A percentile compares a stretch with the other conserved stretches of the same genome.
These are phyloP conservation scores for Spathaspora sp. DNA, from an alignment of 1,139 yeast genomes.

Conservation along the genomic window DNA sequence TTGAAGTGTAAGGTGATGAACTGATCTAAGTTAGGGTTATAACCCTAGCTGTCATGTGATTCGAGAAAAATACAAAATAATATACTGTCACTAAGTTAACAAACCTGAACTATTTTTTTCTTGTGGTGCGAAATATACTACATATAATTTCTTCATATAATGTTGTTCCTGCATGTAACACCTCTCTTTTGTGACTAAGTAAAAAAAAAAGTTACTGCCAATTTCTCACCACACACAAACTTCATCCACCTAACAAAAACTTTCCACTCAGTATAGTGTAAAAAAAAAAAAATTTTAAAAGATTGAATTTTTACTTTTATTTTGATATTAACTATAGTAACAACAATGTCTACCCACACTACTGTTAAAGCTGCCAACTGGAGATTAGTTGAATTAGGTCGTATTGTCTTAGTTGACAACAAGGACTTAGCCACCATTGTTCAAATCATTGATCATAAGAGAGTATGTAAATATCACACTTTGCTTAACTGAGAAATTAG, in stretches of 20 bases:
- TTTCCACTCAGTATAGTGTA: constrained; percentile 1
- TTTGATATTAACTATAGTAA: not conserved
- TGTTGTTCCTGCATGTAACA: not conserved
- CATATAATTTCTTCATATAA: no score
- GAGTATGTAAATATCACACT: constrained; percentile 69
- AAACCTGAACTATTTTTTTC: not conserved
- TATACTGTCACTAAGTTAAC: not conserved
- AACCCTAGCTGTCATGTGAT: constrained; percentile 1
- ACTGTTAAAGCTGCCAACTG: constrained; percentile 96
- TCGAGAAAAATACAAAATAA: not conserved
- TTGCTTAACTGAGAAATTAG: not conserved
- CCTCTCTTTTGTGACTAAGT: not conserved
- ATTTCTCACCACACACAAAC: not conserved
- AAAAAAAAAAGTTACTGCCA: no score
- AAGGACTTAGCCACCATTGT: constrained; percentile 88
- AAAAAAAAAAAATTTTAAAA: constrained; percentile 4
- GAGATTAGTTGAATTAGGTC: constrained; percentile 99
- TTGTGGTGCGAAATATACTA: not conserved
- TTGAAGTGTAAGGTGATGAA: no score
- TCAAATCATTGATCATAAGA: constrained; percentile 98
- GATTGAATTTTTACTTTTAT: not conserved
- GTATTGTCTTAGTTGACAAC: constrained; percentile 90
- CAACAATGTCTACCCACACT: constrained; percentile 19
- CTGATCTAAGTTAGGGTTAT: not conserved
- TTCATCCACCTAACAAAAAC: not conserved